phyloP scores from a whole-genome alignment of 1,139 yeast genomes.

The Hyphopichia fennica region DNA sequence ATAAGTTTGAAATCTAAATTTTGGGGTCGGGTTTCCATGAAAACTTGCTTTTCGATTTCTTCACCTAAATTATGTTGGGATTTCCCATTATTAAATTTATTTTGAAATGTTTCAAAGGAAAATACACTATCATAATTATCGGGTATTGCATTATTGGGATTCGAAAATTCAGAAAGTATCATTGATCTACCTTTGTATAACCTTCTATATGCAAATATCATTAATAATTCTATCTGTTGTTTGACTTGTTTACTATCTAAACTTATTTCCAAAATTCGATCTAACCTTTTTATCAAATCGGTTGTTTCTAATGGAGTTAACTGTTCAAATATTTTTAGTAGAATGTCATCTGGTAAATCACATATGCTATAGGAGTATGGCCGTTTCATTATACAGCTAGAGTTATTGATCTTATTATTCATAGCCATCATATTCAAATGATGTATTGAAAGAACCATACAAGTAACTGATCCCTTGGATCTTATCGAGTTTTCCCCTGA shows the following conservation, averaged over 20 bases:
- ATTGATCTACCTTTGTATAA: conserved; percentile 21
- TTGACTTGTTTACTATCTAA: background rate
- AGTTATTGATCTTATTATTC: background rate
- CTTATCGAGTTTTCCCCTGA: too few relatives aligned
- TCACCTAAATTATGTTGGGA: conserved; percentile 5
- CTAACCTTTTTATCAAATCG: conserved; percentile 1
- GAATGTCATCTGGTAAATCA: conserved; percentile 27
- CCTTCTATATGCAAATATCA: conserved; percentile 16
- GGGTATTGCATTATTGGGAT: background rate
- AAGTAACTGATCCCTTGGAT: too few relatives aligned
- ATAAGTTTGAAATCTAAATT: conserved; percentile 27
- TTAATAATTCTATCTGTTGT: background rate
- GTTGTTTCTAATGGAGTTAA: conserved; percentile 23
- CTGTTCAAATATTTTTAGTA: conserved; percentile 19
- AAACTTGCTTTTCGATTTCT: conserved; percentile 11
- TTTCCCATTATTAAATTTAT: conserved; percentile 10
- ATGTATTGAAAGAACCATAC: background rate
- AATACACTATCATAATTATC: background rate
- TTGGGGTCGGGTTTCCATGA: conserved; percentile 24
- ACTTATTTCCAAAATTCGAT: background rate
- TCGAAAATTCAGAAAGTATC: conserved; percentile 7
- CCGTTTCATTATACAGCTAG: background rate
- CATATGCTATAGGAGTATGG: conserved; percentile 1
- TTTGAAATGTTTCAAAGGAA: background rate
- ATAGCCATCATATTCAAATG: background rate